phyloP scores from a whole-genome alignment of 768 basidiomycete species.

The Amanita subjunquillea region DNA sequence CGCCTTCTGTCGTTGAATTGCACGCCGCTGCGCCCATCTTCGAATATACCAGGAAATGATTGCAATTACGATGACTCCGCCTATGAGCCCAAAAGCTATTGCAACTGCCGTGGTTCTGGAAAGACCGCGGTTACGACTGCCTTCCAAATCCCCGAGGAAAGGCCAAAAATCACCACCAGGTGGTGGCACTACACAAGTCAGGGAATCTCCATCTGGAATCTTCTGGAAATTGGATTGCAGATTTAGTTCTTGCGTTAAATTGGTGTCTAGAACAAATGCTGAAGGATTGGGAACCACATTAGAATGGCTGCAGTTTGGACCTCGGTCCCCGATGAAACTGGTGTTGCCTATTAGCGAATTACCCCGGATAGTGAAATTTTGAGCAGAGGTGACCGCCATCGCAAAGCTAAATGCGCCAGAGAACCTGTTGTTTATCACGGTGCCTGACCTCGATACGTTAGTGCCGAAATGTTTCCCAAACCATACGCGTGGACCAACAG shows the following conservation, averaged over 20 bases:
- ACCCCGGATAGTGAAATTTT: slow-evolving; percentile 55
- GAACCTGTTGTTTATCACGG: slow-evolving; percentile 45
- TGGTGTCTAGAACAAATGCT: slow-evolving; percentile 48
- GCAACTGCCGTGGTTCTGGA: slow-evolving; percentile 32
- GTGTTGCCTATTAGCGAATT: slow-evolving; percentile 60
- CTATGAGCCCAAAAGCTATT: slow-evolving; percentile 40
- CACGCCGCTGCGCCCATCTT: slow-evolving; percentile 31
- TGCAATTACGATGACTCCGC: slow-evolving; percentile 32
- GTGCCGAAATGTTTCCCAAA: slow-evolving; percentile 45
- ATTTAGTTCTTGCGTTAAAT: slow-evolving; percentile 25
- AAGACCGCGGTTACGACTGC: slow-evolving; percentile 8
- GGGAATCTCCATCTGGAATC: slow-evolving; percentile 41
- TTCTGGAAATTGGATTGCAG: slow-evolving; percentile 44
- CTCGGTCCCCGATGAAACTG: slow-evolving; percentile 61
- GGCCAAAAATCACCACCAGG: slow-evolving; percentile 67
- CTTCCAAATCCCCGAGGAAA: slow-evolving; percentile 41
- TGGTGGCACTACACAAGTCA: slow-evolving; percentile 64
- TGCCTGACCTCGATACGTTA: slow-evolving; percentile 43
- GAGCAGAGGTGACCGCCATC: slow-evolving; percentile 53
- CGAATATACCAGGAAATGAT: slow-evolving; percentile 36
- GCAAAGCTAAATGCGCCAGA: slow-evolving; percentile 68
- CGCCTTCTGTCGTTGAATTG: background rate
- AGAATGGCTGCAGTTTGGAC: slow-evolving; percentile 48
- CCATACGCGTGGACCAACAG: slow-evolving; percentile 71
- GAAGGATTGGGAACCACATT: slow-evolving; percentile 43